phyloP scores from a whole-genome alignment of 768 basidiomycete species.

The Trametes coccinea region DNA sequence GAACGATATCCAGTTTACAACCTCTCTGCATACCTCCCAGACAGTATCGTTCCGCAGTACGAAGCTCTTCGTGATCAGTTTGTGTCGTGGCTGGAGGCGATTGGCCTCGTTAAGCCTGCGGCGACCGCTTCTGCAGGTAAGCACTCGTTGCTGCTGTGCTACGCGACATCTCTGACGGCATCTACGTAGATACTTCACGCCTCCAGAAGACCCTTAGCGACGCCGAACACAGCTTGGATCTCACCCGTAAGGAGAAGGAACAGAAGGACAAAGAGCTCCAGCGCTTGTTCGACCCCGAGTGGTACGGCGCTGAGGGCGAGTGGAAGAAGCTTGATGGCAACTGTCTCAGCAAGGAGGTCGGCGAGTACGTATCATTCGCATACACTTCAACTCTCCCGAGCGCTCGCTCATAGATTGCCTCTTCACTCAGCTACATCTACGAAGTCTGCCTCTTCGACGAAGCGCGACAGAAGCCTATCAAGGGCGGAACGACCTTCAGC shows the following conservation, averaged over 20 bases:
- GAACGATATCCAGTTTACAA: conserved; percentile 69
- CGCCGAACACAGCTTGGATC: conserved; percentile 60
- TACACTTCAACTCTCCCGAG: background rate
- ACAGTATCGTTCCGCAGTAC: conserved; percentile 71
- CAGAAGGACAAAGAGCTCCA: conserved; percentile 57
- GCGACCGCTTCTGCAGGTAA: conserved; percentile 46
- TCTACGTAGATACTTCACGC: conserved; percentile 51
- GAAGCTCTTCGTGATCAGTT: conserved; percentile 63
- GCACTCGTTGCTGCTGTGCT: background rate
- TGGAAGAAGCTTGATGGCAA: conserved; percentile 92
- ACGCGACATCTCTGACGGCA: background rate
- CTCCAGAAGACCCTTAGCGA: conserved; percentile 63
- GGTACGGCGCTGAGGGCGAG: conserved; percentile 81
- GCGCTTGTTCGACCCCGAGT: conserved; percentile 63
- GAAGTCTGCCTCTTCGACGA: conserved; percentile 90
- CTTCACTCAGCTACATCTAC: conserved; percentile 76
- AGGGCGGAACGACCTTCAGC: conserved; percentile 70
- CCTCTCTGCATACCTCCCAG: conserved; percentile 81
- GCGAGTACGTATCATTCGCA: conserved; percentile 69
- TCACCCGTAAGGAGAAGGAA: conserved; percentile 52
- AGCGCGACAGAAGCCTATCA: conserved; percentile 84
- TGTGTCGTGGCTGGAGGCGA: conserved; percentile 57
- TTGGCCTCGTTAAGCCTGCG: conserved; percentile 56
- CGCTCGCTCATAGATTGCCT: background rate
- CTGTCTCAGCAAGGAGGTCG: conserved; percentile 79